These are phyloP conservation scores for Ophidiomyces ophidiicola DNA, from an alignment of 2,329 filamentous ascomycete species.

Conservation along the genomic window DNA sequence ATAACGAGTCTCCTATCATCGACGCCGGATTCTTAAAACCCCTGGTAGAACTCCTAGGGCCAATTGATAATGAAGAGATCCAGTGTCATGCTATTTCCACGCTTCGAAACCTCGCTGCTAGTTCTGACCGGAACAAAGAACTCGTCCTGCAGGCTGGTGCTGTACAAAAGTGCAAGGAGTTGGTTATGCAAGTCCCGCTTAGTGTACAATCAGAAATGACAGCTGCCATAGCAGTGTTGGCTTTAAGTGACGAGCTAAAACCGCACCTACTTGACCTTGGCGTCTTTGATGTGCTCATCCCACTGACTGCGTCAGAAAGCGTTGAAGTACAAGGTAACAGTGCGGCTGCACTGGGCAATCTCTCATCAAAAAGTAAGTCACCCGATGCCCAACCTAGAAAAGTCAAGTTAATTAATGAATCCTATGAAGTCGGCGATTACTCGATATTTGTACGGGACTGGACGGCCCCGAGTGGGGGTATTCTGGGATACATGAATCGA, in stretches of 20 bases:
- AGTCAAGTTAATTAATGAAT: conserved; percentile 8
- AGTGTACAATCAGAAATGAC: conserved; percentile 99
- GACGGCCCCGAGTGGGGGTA: conserved; percentile 82
- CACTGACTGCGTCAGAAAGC: conserved; percentile 84
- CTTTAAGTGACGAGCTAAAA: conserved; percentile 91
- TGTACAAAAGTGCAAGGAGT: conserved; percentile 95
- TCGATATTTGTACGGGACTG: conserved; percentile 91
- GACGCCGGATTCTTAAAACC: conserved; percentile 93
- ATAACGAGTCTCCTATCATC: conserved; percentile 97
- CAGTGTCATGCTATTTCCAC: conserved; percentile 98
- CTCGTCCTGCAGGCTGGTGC: conserved; percentile 93
- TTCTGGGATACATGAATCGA: conserved; percentile 85
- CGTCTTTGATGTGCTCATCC: conserved; percentile 92
- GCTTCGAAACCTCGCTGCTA: conserved; percentile 84
- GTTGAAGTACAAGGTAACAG: conserved; percentile 98
- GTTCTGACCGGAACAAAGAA: conserved; percentile 94
- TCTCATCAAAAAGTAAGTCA: conserved; percentile 79
- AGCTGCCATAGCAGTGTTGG: conserved; percentile 92
- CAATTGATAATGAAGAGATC: conserved; percentile 95
- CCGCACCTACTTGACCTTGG: conserved; percentile 78
- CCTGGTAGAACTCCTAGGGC: conserved; percentile 82
- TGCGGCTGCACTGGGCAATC: conserved; percentile 83
- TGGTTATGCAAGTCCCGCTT: conserved; percentile 83
- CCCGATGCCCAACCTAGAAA: background rate
- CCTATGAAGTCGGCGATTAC: conserved; percentile 71